These are phyloP conservation scores for Heritiera littoralis DNA, from an alignment of 345 rosid species.

Conservation along the genomic window DNA sequence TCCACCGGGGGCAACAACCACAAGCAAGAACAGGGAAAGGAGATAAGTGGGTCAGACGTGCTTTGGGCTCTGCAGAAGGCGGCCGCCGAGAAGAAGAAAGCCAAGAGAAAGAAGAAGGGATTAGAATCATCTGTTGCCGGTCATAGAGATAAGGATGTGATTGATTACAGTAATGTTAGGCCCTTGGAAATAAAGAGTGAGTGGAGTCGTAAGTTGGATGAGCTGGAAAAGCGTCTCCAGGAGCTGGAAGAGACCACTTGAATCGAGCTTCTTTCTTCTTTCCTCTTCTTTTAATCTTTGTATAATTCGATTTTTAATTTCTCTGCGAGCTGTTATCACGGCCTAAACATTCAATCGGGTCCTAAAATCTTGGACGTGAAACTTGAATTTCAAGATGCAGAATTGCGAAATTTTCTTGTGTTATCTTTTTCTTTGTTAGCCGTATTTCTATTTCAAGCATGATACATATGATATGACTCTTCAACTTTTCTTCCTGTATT, in stretches of 20 bases:
- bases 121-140: constrained; percentile 25
- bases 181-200: constrained; percentile 50
- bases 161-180: constrained; percentile 41
- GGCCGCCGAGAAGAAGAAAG: constrained; percentile 43
- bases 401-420: neutral
- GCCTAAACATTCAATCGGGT: neutral
- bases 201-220: constrained; percentile 50
- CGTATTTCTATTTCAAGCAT: neutral
- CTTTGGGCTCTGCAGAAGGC: constrained; percentile 67
- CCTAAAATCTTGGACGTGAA: neutral
- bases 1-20: neutral
- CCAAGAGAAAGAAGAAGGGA: constrained; percentile 26
- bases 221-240: constrained; percentile 49
- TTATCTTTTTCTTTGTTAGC: neutral
- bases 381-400: neutral
- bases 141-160: constrained; percentile 24
- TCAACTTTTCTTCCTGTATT: neutral
- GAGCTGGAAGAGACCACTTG: constrained; percentile 36
- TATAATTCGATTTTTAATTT: neutral
- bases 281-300: neutral
- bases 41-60: constrained; percentile 54
- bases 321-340: neutral
- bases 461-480: neutral
- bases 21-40: constrained; percentile 7
- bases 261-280: neutral